Conservation (phyloP, 805 yeast species). For the Myxozyma kluyveri region DNA sequence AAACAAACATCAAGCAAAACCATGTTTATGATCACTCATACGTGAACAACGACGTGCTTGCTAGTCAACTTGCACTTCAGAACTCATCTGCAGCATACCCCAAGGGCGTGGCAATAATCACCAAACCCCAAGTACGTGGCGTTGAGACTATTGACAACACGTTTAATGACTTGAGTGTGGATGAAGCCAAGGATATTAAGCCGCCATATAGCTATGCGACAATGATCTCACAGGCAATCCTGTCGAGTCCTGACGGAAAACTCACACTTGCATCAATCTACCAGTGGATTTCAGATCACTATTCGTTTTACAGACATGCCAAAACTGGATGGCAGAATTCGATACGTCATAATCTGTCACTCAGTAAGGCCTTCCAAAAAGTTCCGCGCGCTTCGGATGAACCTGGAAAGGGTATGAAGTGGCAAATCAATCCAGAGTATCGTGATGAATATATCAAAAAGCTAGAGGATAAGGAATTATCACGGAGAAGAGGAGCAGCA, state of each 20-base stretch:
- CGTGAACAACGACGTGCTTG: conserved; percentile 16
- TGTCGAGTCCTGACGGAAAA: conserved; percentile 83
- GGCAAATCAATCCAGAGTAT: conserved; percentile 89
- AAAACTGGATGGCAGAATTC: conserved; percentile 99
- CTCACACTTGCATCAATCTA: conserved; percentile 89
- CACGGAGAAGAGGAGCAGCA: conserved; percentile 29
- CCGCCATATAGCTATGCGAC: conserved; percentile 98
- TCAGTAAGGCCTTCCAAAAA: conserved; percentile 96
- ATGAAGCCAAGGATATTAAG: conserved; percentile 87
- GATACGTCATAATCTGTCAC: conserved; percentile 87
- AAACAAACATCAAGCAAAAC: background rate
- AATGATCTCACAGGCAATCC: conserved; percentile 95
- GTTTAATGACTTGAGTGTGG: conserved; percentile 61
- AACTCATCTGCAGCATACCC: conserved; percentile 38
- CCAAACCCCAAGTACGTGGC: conserved; percentile 43
- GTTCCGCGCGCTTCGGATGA: conserved; percentile 94
- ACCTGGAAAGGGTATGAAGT: conserved; percentile 99
- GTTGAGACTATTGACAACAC: conserved; percentile 34
- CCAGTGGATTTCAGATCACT: conserved; percentile 81
- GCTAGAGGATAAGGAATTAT: conserved; percentile 60
- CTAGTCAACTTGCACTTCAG: conserved; percentile 5
- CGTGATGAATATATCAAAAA: conserved; percentile 80
- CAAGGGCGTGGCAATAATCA: conserved; percentile 44
- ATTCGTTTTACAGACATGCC: conserved; percentile 86
- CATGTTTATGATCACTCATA: conserved; percentile 3